These are phyloP conservation scores for Entonaema liquescens DNA, from an alignment of 495 filamentous ascomycete species.

Conservation along the genomic window DNA sequence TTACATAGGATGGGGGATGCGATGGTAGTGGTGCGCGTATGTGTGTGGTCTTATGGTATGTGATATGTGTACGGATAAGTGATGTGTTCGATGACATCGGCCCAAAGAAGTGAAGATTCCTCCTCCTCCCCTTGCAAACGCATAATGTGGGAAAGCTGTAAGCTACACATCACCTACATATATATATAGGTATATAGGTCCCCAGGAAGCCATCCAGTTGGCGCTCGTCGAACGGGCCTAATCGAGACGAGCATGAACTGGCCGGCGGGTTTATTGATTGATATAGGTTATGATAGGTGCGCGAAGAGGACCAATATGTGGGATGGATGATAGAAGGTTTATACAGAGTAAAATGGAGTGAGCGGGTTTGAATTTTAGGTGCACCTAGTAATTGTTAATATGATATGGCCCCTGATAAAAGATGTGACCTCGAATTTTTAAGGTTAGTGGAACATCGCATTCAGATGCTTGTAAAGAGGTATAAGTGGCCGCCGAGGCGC, in stretches of 20 bases:
- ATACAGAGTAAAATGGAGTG: conserved; percentile 15
- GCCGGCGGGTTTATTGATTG: conserved; percentile 1
- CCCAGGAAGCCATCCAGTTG: conserved; percentile 1
- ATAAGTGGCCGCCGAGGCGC: not conserved
- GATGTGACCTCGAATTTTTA: conserved; percentile 30
- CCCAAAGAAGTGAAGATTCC: conserved; percentile 5
- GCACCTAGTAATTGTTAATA: conserved; percentile 17
- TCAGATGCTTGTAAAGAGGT: conserved; percentile 7
- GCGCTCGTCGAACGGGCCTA: not conserved
- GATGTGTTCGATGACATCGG: not conserved
- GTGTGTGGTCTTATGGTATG: not conserved
- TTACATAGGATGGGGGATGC: not conserved
- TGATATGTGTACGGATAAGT: not conserved
- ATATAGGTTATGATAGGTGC: not conserved
- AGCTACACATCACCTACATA: conserved; percentile 15
- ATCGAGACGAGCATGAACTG: not conserved
- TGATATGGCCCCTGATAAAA: conserved; percentile 17
- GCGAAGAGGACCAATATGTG: not conserved
- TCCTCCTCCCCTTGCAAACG: conserved; percentile 16
- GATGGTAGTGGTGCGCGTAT: not conserved
- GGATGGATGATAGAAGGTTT: conserved; percentile 25
- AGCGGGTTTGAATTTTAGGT: conserved; percentile 29
- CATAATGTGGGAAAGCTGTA: not conserved
- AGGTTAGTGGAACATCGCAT: conserved; percentile 29
- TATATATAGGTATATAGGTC: not conserved